These are phyloP conservation scores for Emiliania huxleyi DNA, from an alignment of 78 protist genomes.

Conservation along the genomic window DNA sequence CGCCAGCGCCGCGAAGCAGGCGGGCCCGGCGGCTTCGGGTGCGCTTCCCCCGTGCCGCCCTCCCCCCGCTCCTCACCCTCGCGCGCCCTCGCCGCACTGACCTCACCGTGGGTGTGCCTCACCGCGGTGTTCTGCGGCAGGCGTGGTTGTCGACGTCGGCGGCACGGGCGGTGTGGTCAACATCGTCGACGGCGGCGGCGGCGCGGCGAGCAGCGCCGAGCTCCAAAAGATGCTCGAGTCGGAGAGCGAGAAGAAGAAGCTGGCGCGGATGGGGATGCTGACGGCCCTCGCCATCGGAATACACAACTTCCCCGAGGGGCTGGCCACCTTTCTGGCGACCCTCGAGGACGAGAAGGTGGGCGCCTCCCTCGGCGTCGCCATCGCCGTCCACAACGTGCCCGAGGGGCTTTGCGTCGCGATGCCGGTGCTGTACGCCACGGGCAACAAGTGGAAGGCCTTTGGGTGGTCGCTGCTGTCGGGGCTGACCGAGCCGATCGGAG, in stretches of 20 bases:
- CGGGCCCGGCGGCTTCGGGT: too few species aligned
- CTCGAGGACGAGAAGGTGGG: slow-evolving; percentile 57
- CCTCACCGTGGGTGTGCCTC: too few species aligned
- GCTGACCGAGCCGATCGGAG: slow-evolving; percentile 67
- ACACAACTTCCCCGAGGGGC: slow-evolving; percentile 84
- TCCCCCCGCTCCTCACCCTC: too few species aligned
- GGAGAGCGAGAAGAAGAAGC: slow-evolving; percentile 15
- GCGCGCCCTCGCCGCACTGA: too few species aligned
- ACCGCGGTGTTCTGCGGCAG: too few species aligned
- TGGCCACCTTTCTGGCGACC: slow-evolving; percentile 75
- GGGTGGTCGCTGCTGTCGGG: slow-evolving; percentile 65
- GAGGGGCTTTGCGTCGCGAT: slow-evolving; percentile 72
- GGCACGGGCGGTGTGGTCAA: too few species aligned
- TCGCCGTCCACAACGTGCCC: slow-evolving; percentile 77
- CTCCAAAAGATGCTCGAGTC: too few species aligned
- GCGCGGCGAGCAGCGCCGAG: too few species aligned
- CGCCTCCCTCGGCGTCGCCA: slow-evolving; percentile 59
- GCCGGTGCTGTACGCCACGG: slow-evolving; percentile 70
- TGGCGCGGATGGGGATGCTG: slow-evolving; percentile 45
- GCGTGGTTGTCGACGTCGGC: too few species aligned
- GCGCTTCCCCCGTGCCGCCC: too few species aligned
- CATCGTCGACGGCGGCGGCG: too few species aligned
- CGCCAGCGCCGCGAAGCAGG: too few species aligned
- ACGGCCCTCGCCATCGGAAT: slow-evolving; percentile 64
- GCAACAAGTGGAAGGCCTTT: slow-evolving; percentile 47